Evolutionary conservation across 805 yeast genomes (phyloP).

Genomic region (Candida golubevii): DNA sequence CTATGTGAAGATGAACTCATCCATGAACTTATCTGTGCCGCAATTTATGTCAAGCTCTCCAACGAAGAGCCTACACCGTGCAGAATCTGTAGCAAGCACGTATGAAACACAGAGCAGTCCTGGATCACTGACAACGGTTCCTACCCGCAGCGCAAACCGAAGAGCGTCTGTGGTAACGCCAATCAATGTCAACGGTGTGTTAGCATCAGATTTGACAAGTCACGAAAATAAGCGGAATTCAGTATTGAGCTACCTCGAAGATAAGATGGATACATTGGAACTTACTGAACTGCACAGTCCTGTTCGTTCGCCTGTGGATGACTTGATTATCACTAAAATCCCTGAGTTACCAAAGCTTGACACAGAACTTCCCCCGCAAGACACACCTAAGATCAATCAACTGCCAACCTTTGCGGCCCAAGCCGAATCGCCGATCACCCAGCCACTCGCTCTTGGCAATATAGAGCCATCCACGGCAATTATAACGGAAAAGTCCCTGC

Average conservation of each 20-base stretch:
- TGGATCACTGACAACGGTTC: conserved; percentile 12
- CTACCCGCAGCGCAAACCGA: conserved; percentile 11
- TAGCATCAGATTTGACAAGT: conserved; percentile 22
- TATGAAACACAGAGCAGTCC: conserved; percentile 10
- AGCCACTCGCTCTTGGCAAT: background rate
- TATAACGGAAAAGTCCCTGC: background rate
- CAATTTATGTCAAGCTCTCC: conserved; percentile 40
- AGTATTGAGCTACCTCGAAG: conserved; percentile 41
- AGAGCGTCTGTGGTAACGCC: conserved; percentile 39
- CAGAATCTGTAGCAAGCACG: conserved; percentile 21
- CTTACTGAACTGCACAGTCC: conserved; percentile 30
- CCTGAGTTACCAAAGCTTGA: conserved; percentile 16
- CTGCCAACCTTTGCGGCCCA: conserved; percentile 24
- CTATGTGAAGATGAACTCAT: conserved; percentile 32
- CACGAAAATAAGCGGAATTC: conserved; percentile 35
- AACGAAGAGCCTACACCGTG: conserved; percentile 27
- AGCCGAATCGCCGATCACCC: conserved; percentile 15
- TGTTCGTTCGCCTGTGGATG: conserved; percentile 9
- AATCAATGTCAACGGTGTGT: conserved; percentile 41
- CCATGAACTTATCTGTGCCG: conserved; percentile 27
- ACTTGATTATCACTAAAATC: background rate
- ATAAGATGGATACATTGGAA: conserved; percentile 40
- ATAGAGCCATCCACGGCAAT: background rate
- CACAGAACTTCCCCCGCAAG: conserved; percentile 9
- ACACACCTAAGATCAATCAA: conserved; percentile 31